phyloP scores from a whole-genome alignment of 441 rosid species.

The Gossypium gossypioides region DNA sequence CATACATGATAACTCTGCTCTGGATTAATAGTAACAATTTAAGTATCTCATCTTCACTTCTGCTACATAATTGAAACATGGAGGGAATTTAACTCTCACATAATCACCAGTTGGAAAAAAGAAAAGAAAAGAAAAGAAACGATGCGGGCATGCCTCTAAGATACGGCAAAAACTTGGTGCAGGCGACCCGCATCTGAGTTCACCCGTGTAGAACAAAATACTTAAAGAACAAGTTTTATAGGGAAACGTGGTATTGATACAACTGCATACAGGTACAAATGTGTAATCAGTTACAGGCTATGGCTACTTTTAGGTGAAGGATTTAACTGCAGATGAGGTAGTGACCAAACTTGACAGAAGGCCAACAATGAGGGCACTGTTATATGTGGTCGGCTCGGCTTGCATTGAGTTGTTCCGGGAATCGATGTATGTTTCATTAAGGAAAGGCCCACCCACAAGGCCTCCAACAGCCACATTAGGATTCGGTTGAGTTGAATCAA shows the following conservation, averaged over 20 bases:
- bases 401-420: slow-evolving; percentile 71
- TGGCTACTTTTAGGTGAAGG: slow-evolving; percentile 33
- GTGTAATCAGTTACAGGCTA: slow-evolving; percentile 6
- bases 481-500: slow-evolving; percentile 49
- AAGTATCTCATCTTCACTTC: no score
- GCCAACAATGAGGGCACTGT: slow-evolving; percentile 74
- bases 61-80: not conserved
- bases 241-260: slow-evolving; percentile 8
- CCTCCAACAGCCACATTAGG: slow-evolving; percentile 80
- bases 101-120: not conserved
- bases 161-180: not conserved
- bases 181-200: not conserved
- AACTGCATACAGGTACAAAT: slow-evolving; percentile 17
- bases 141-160: not conserved
- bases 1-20: not conserved
- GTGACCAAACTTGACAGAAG: slow-evolving; percentile 79
- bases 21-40: not conserved
- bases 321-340: slow-evolving; percentile 57
- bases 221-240: not conserved
- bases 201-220: not conserved
- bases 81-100: not conserved
- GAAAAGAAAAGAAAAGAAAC: no score
- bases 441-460: slow-evolving; percentile 86
- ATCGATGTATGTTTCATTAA: slow-evolving; percentile 64
- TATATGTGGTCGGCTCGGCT: slow-evolving; percentile 89